A percentile compares a stretch with the other conserved stretches of the same genome.
Evolutionary conservation across 1,284 basidiomycete genomes (phyloP).

Genomic region (Porodaedalea pini): DNA sequence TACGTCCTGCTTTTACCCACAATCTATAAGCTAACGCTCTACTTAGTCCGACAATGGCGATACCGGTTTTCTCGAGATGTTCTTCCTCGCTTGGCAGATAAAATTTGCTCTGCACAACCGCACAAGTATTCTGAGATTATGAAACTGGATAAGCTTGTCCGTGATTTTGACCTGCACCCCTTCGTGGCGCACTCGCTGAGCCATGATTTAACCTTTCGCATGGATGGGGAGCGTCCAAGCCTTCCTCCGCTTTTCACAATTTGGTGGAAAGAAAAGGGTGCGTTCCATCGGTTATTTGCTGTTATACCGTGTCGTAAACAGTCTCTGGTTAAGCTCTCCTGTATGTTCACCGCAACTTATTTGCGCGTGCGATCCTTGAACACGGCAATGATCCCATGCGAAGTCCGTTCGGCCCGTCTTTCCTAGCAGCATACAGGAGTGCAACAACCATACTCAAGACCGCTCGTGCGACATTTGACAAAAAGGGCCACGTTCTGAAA

Average conservation of each 20-base stretch:
- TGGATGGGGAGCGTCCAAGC: slow-evolving; percentile 12
- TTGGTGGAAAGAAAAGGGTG: slow-evolving; percentile 5
- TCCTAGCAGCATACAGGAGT: slow-evolving; percentile 19
- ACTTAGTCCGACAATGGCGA: slow-evolving; percentile 16
- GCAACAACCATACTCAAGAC: slow-evolving; percentile 7
- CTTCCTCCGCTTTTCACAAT: background rate
- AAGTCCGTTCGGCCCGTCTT: slow-evolving; percentile 21
- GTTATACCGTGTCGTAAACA: no score
- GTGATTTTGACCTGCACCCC: slow-evolving; percentile 8
- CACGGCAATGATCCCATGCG: slow-evolving; percentile 18
- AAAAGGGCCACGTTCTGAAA: background rate
- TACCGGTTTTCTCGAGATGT: slow-evolving; percentile 19
- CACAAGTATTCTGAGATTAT: slow-evolving; percentile 22
- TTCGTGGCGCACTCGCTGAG: background rate
- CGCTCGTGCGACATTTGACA: background rate
- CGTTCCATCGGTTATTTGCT: background rate
- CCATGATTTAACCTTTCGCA: slow-evolving; percentile 9
- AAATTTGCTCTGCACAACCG: slow-evolving; percentile 17
- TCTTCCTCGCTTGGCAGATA: slow-evolving; percentile 14
- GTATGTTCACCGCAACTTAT: slow-evolving; percentile 19
- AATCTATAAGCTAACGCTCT: background rate
- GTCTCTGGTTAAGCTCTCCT: background rate
- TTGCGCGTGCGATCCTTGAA: slow-evolving; percentile 21
- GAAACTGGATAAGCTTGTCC: slow-evolving; percentile 22
- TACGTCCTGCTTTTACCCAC: slow-evolving; percentile 5